Base-by-base conservation (phyloP, 2,329 filamentous ascomycete species). In the Alternaria alternata region DNA sequence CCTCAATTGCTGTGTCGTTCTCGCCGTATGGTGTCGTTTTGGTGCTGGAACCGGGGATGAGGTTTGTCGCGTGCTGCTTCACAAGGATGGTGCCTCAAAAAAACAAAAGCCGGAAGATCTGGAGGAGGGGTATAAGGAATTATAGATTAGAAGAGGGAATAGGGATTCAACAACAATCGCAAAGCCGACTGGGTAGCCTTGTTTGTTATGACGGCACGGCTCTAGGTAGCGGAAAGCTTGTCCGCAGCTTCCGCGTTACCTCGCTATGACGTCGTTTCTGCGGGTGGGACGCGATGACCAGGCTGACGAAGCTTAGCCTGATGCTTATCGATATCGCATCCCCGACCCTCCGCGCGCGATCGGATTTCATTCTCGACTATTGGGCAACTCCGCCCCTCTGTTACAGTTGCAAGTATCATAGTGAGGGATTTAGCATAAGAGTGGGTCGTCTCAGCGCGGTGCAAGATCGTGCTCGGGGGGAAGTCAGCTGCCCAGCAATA, bases 211-310 rank as follows among this genome's bases (percentile, higher is more conserved):
- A 60, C 57, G 47, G 41, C 42, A 46, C 24, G 24, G 26, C 46
- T 30, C 28, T 56, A 18, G 52, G 42, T 44, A 34, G 38, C 22
- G 38, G 41, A 46, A 42, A 56, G 38, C 22, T 42, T 52, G 42
- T 59, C 59, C 59, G 62, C 61, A 57, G 55, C 54, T 57, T 68
- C 63, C 65, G 61, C 64, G 61, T 49, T 49, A 26, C 32, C 32
- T 36, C 8, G 24, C 28, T 53, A 72, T 70, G 69, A 70, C 69
- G 69, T 72, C 58, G 65, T 20, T 28, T 41, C 30, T 30, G 54
- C 41, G 22, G 54, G 57, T 34, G 53, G 49, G 61, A 38, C 51
- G 54, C 60, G 48, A 26, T 30, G 41, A 39, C 53, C 51, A 39
- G 51, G 61, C 63, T 70, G 62, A 68, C 61, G 43, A 61, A 48